Conservation (phyloP, 441 rosid genomes). For the Adansonia rubrostipa region DNA sequence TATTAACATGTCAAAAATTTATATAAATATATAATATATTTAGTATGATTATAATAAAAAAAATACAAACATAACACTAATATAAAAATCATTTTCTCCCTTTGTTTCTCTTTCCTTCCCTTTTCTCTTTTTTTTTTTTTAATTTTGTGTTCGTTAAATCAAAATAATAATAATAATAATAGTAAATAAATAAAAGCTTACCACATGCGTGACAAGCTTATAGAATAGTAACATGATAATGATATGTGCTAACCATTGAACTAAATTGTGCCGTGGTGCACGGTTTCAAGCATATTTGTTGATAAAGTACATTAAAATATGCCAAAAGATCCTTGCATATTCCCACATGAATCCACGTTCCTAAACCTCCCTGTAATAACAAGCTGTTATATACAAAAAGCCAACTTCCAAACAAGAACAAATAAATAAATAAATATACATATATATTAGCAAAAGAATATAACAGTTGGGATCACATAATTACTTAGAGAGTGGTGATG, state of each 20-base stretch:
- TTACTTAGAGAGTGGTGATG: background rate
- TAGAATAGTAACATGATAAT: background rate
- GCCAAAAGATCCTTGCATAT: conserved; percentile 19
- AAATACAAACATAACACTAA: no score
- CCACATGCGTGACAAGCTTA: background rate
- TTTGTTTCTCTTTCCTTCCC: background rate
- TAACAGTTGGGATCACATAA: conserved; percentile 33
- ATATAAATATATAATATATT: no score
- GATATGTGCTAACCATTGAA: background rate
- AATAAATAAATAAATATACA: background rate
- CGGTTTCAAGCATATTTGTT: background rate
- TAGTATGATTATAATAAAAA: no score
- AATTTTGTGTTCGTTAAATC: no score
- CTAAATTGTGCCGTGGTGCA: background rate
- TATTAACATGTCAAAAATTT: no score
- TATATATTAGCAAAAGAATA: conserved; percentile 26
- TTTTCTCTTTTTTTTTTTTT: no score
- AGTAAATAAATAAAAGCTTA: background rate
- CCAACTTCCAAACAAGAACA: conserved; percentile 24
- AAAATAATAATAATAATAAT: no score
- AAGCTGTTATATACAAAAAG: conserved; percentile 30
- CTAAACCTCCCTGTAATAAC: conserved; percentile 24
- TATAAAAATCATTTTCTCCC: background rate
- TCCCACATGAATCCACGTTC: conserved; percentile 42
- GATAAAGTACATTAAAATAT: background rate